These are phyloP conservation scores for Neurospora sp. DNA, from an alignment of 2,329 filamentous ascomycete species.

Conservation along the genomic window DNA sequence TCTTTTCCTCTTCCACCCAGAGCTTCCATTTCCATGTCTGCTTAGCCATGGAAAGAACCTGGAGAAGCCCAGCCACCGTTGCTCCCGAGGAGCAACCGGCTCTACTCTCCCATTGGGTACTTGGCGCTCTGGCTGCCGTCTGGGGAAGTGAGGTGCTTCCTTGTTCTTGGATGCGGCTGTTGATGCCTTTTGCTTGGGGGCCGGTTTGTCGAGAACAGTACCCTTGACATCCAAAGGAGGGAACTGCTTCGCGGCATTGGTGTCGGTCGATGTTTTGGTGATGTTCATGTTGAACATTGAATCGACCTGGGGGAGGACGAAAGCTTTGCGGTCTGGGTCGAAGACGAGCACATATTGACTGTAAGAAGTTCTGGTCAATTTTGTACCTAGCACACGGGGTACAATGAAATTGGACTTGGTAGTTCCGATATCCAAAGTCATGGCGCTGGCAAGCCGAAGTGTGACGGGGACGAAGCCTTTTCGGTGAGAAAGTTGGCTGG, in stretches of 20 bases:
- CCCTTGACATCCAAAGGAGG: constrained; percentile 45
- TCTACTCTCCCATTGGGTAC: too few relatives aligned
- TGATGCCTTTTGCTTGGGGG: constrained; percentile 16
- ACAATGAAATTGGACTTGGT: constrained; percentile 37
- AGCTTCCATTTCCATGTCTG: too few relatives aligned
- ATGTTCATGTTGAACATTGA: constrained; percentile 86
- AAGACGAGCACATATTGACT: constrained; percentile 62
- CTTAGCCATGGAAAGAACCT: too few relatives aligned
- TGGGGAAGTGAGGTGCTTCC: constrained; percentile 2
- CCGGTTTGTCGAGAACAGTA: constrained; percentile 5
- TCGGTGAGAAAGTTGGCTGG: not conserved
- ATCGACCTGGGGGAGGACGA: constrained; percentile 72
- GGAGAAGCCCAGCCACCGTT: too few relatives aligned
- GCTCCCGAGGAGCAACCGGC: too few relatives aligned
- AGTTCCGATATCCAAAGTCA: constrained; percentile 48
- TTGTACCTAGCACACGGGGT: constrained; percentile 26
- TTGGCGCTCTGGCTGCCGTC: too few relatives aligned
- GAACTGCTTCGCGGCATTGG: constrained; percentile 53
- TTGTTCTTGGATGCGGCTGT: constrained; percentile 9
- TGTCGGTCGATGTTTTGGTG: constrained; percentile 55
- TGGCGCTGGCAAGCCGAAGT: constrained; percentile 36
- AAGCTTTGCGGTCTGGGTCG: constrained; percentile 62
- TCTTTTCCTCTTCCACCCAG: too few relatives aligned
- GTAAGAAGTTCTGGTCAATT: constrained; percentile 38
- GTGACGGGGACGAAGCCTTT: not conserved